phyloP scores from a whole-genome alignment of 73 alveolate genomes.

The Paramecium sonneborni region DNA sequence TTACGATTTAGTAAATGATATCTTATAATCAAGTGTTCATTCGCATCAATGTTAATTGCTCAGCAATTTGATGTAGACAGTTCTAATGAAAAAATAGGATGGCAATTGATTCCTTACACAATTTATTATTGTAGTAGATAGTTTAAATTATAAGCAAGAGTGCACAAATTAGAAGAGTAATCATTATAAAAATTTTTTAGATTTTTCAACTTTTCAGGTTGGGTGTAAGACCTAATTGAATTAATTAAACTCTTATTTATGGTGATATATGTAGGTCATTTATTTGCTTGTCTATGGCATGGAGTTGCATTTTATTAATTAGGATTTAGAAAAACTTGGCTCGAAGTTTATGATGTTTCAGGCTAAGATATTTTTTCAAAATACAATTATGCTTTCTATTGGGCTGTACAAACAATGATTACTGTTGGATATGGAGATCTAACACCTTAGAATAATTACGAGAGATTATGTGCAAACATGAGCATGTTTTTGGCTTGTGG shows the following conservation, averaged over 20 bases:
- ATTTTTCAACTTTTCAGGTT: constrained; percentile 51
- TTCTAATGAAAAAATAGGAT: constrained; percentile 69
- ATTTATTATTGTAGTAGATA: constrained; percentile 73
- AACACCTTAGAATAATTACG: constrained; percentile 74
- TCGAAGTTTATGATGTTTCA: constrained; percentile 33
- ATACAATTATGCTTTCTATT: constrained; percentile 74
- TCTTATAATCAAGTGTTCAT: constrained; percentile 47
- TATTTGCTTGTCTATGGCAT: constrained; percentile 77
- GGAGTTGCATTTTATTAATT: constrained; percentile 65
- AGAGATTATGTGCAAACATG: constrained; percentile 73
- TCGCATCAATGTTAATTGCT: constrained; percentile 32
- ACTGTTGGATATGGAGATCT: constrained; percentile 93
- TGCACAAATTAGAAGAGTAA: constrained; percentile 75
- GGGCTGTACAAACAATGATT: constrained; percentile 84
- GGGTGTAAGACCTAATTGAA: constrained; percentile 44
- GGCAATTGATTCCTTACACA: constrained; percentile 52
- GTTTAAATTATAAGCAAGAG: constrained; percentile 70
- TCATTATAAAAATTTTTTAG: constrained; percentile 27
- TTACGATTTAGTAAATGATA: constrained; percentile 76
- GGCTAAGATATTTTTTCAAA: neutral
- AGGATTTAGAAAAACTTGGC: constrained; percentile 68
- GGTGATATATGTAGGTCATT: constrained; percentile 67
- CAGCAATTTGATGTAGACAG: constrained; percentile 54
- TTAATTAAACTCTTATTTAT: constrained; percentile 39
- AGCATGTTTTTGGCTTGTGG: constrained; percentile 88